Conservation (phyloP, 768 basidiomycete genomes). For the Mrakia blollopis region DNA sequence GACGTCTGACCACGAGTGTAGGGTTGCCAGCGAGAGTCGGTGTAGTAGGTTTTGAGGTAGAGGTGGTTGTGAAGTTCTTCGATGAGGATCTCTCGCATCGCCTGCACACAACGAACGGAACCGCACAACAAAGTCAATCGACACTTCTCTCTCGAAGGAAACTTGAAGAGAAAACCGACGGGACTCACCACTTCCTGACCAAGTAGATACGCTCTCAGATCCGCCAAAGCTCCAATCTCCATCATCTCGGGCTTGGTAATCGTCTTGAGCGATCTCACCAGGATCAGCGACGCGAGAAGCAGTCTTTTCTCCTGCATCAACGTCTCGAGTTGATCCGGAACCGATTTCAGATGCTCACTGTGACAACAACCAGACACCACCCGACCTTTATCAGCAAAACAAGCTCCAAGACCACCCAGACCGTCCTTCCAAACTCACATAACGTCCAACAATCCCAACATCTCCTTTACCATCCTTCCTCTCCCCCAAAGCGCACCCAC, state of each 20-base stretch:
- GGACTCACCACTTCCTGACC: slow-evolving; percentile 76
- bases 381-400: not conserved
- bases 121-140: not conserved
- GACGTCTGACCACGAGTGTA: slow-evolving; percentile 73
- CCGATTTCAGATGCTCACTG: slow-evolving; percentile 82
- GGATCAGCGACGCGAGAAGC: slow-evolving; percentile 76
- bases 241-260: slow-evolving; percentile 89
- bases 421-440: slow-evolving; percentile 58
- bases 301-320: slow-evolving; percentile 94
- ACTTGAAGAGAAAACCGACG: not conserved
- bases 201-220: slow-evolving; percentile 74
- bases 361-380: not conserved
- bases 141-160: not conserved
- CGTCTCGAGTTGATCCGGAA: slow-evolving; percentile 86
- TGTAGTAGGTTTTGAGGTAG: slow-evolving; percentile 96
- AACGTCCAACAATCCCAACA: slow-evolving; percentile 87
- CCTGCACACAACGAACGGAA: slow-evolving; percentile 49
- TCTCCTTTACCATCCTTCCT: slow-evolving; percentile 88
- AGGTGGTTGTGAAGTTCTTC: slow-evolving; percentile 95
- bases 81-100: slow-evolving; percentile 81
- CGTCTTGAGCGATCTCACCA: slow-evolving; percentile 79
- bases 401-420: not conserved
- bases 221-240: slow-evolving; percentile 90
- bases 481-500: slow-evolving; percentile 84
- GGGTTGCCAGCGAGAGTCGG: slow-evolving; percentile 82